Evolutionary conservation across 768 basidiomycete species (phyloP), one percentile per base, ranked within the genome.

Genomic region (Rhodotorula sphaerocarpa): DNA sequence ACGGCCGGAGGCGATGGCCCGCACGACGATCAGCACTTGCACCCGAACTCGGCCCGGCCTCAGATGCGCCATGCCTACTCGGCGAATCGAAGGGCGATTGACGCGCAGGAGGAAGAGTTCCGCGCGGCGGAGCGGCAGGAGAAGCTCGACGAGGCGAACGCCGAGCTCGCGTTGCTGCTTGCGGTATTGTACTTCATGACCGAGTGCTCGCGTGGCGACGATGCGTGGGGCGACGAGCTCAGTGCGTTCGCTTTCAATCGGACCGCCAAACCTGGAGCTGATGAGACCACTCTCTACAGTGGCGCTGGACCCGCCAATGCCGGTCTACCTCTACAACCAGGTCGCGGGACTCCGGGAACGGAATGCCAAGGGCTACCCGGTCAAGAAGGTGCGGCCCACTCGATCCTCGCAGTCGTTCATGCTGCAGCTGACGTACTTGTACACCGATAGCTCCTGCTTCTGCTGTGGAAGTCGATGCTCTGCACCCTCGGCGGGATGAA

Each of bases 181-280:
- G 90, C 88, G 14, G 89, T 96, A 84, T 78, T 96, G 47, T 99
- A 97, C 74, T 90, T 95, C 73, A 77, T 97, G 57, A 85, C 96
- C 20, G 93, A 97, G 76, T 82, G 91, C 31, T 90, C 90, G 76
- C 87, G 93, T 73, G 85, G 86, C 5, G 87, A 95, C 68, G 90
- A 92, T 61, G 85, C 90, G 70, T 96, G 97, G 74, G 91, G 88
- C 3, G 91, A 95, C 70, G 93, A 97, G 76, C 79, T 97, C 51
- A 97, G 93, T 95, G 76, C 79, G 92, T 75, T 62, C 52, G 27
- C 66, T 25, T 4, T 33, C n/a, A 45, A 39, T 50, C 53, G 45
- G 18, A 34, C 59, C 36, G 56, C 63, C 33, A 21, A 52, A 55
- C 31, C 18, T 10, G 33, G 21, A 4, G 2, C 34, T 36, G 5